Percentiles rank a stretch among this genome's conserved stretches.
Conservation (phyloP, 176 grass and related monocot genomes). For the Lolium perenne region DNA sequence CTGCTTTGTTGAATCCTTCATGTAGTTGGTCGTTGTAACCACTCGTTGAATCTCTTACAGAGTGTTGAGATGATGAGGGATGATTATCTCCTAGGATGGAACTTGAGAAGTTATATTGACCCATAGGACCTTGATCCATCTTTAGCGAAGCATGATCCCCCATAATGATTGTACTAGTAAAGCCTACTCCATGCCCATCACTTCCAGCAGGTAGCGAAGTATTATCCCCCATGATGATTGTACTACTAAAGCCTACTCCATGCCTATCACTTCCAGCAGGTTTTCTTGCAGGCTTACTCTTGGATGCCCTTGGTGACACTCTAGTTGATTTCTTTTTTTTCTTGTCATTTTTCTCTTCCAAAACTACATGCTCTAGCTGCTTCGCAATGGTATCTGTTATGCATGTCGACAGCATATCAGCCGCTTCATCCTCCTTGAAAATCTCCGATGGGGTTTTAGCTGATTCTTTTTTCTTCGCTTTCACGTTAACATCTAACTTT, state of each 20-base stretch:
- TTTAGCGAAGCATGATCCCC: slow-evolving; percentile 16
- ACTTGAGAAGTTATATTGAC: slow-evolving; percentile 42
- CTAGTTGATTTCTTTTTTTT: slow-evolving; percentile 58
- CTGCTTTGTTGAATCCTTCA: slow-evolving; percentile 37
- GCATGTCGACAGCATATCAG: slow-evolving; percentile 46
- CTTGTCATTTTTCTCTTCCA: slow-evolving; percentile 56
- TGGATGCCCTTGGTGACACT: slow-evolving; percentile 44
- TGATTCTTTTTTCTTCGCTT: slow-evolving; percentile 37
- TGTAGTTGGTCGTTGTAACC: slow-evolving; percentile 32
- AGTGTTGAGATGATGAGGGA: slow-evolving; percentile 31
- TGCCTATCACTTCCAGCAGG: slow-evolving; percentile 21
- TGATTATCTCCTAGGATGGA: slow-evolving; percentile 27
- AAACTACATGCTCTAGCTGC: slow-evolving; percentile 60
- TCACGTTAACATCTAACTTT: slow-evolving; percentile 43
- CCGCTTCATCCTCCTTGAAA: slow-evolving; percentile 44
- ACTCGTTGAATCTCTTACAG: slow-evolving; percentile 20
- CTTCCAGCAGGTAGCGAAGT: not conserved
- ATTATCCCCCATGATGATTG: slow-evolving; percentile 47
- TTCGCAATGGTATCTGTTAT: slow-evolving; percentile 79
- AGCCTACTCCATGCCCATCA: slow-evolving; percentile 40
- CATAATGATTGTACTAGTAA: slow-evolving; percentile 50
- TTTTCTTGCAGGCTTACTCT: slow-evolving; percentile 53
- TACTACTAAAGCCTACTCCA: slow-evolving; percentile 49
- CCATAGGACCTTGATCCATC: slow-evolving; percentile 18
- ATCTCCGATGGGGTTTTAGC: slow-evolving; percentile 45